Evolutionary conservation across 2,329 filamentous ascomycete species (phyloP), one percentile per base, ranked within the genome.

Genomic region (Xylariaceae sp.): DNA sequence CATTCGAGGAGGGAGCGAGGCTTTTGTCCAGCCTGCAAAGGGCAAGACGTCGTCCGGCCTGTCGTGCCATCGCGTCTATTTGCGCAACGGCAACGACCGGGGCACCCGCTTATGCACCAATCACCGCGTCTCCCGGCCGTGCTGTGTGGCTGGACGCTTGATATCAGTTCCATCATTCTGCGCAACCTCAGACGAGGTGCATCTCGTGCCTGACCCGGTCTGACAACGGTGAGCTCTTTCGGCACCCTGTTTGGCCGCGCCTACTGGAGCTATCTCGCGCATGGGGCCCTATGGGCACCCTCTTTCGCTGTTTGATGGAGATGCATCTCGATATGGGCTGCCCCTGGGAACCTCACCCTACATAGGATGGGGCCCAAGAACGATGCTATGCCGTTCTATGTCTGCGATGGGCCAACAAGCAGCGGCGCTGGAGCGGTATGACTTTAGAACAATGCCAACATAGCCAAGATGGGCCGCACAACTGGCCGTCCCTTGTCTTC

Each of bases 41-140:
- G 44, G 45, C 53, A 51, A 49, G 14, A 34, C n/a, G 34, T 17
- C 14, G 13, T 12, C 11, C 45, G 31, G 36, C 31, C 17, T 1
- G 42, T 53, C 54, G 47, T 48, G 48, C 31, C 60, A 48, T 47
- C 60, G 58, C 55, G 52, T 56, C 45, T 58, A 62, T 50, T 56
- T 49, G 41, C 42, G 31, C 48, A 49, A 50, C 45, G 46, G 51
- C 43, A 39, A 44, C 42, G 49, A 42, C 50, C 55, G 45, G 13
- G 14, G 28, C 47, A 42, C 39, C 57, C 59, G 60, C 59, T 62
- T 62, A 55, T 31, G 19, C 50, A 41, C 65, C 63, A 68, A 66
- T 66, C 60, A 58, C 31, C 33, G 52, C 44, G 59, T 60, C 47
- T 40, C 56, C 36, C 34, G 33, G 16, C 38, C 12, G 14, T 39